Evolutionary conservation across 192 early-diverging fungal species (phyloP).

Genomic region (Gamsiella multidivaricata): DNA sequence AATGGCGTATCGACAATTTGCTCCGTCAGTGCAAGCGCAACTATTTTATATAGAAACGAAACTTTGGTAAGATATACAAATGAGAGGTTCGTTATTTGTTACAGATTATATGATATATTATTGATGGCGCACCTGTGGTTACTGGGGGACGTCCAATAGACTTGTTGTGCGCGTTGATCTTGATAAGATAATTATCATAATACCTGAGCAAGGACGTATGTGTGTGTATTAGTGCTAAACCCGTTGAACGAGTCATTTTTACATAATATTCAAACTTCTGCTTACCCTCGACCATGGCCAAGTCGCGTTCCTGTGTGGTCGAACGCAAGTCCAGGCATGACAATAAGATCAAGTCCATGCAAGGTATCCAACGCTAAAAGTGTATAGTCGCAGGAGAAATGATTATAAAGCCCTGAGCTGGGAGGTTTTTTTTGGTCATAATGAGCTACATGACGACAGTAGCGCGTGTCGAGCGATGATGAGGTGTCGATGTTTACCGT

Average conservation of each 20-base stretch:
- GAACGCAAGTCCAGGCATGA: slow-evolving; percentile 73
- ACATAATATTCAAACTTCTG: too few relatives aligned
- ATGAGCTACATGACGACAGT: too few relatives aligned
- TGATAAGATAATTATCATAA: slow-evolving; percentile 67
- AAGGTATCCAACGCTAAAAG: slow-evolving; percentile 58
- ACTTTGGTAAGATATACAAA: not conserved
- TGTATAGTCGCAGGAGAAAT: not conserved
- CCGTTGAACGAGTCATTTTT: too few relatives aligned
- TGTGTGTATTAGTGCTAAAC: too few relatives aligned
- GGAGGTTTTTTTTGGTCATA: too few relatives aligned
- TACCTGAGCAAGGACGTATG: slow-evolving; percentile 58
- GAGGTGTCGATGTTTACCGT: slow-evolving; percentile 52
- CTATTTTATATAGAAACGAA: slow-evolving; percentile 9
- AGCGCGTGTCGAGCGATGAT: too few relatives aligned
- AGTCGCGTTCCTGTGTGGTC: slow-evolving; percentile 65
- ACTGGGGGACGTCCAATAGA: slow-evolving; percentile 33
- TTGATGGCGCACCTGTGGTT: slow-evolving; percentile 53
- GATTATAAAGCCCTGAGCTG: not conserved
- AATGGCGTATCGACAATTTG: slow-evolving; percentile 55
- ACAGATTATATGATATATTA: too few relatives aligned
- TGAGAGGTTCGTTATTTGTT: too few relatives aligned
- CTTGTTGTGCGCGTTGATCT: slow-evolving; percentile 36
- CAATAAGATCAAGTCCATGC: slow-evolving; percentile 67
- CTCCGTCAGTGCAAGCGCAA: slow-evolving; percentile 58
- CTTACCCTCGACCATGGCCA: slow-evolving; percentile 75